Evolutionary conservation across 2,329 filamentous ascomycete species (phyloP).

Genomic region (Penicillium sp.): DNA sequence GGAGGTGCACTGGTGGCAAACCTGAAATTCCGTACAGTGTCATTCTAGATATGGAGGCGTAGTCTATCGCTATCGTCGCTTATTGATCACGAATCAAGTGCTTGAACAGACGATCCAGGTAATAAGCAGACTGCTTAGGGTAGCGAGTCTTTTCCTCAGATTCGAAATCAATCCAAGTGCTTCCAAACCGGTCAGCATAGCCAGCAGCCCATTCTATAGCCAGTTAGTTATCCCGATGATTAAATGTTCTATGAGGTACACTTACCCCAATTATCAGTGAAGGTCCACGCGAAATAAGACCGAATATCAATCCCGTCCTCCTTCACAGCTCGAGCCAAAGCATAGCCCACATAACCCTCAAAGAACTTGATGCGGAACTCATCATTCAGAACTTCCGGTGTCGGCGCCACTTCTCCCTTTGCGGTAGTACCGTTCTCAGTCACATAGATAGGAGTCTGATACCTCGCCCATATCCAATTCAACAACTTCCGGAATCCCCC

Average conservation of each 20-base stretch:
- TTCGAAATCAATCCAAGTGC: conserved; percentile 73
- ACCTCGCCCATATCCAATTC: conserved; percentile 70
- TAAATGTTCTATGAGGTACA: background rate
- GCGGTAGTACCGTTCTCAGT: conserved; percentile 81
- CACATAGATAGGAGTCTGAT: conserved; percentile 73
- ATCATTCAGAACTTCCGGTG: conserved; percentile 68
- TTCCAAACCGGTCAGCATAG: conserved; percentile 76
- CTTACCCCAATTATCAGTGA: conserved; percentile 52
- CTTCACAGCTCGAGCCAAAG: conserved; percentile 58
- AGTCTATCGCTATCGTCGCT: background rate
- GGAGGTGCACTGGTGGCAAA: background rate
- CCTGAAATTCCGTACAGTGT: background rate
- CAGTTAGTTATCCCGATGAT: background rate
- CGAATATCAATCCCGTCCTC: conserved; percentile 70
- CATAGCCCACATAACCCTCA: conserved; percentile 66
- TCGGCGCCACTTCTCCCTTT: conserved; percentile 72
- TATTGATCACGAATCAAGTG: conserved; percentile 51
- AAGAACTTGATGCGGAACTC: conserved; percentile 76
- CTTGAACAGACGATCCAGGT: conserved; percentile 67
- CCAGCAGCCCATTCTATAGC: conserved; percentile 73
- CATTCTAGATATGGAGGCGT: too few relatives aligned
- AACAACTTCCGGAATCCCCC: conserved; percentile 71
- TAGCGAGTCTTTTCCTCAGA: conserved; percentile 67
- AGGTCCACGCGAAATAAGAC: conserved; percentile 77
- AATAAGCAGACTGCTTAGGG: conserved; percentile 64